Evolutionary conservation across 2,329 filamentous ascomycete genomes (phyloP), one percentile per base, ranked within the genome.

Genomic region (Cordyceps javanica): DNA sequence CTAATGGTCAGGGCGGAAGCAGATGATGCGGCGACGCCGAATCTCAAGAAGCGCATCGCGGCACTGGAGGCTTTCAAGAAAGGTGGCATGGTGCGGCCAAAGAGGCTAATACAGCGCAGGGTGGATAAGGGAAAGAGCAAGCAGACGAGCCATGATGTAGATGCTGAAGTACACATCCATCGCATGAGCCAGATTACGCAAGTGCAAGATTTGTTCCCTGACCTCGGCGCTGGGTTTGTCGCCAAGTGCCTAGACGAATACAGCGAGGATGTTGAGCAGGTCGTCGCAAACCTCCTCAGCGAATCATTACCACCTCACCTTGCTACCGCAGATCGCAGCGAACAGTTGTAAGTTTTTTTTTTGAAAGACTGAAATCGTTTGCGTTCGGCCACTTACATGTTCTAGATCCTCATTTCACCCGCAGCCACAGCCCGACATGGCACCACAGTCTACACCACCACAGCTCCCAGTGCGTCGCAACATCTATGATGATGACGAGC

Each of bases 141-240:
- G 13, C 73, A 72, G 58, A 67, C 70, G 3, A 67, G 65, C 5
- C 68, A 71, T 8, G 74, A 79, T 6, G 62, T 67, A 7, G 65
- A 72, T 6, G 71, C 70, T 3, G 77, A 81, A 44, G 75, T 92
- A 34, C 90, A 94, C 66, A 75, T 93, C 23, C 91, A 96, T 70
- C 86, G 80, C 42, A 88, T 95, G 83, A 92, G 88, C 64, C 83
- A 93, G 50, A 85, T 97, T 53, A 88, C 88, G 0, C 90, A 95
- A 69, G 81, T 99, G n/a, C 91, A 96, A 68, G 93, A 99, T 67
- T 77, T 97, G 0, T 97, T 97, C 67, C 91, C 93, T 0, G 85
- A 96, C 61, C 77, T 97, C 10, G 91, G 92, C 5, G 87, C 89
- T 4, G 89, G 82, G 0, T 97, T 96, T 67, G 77, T 97, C 16